Base-by-base conservation (phyloP, 495 filamentous ascomycete species). In the Xylaria grammica region DNA sequence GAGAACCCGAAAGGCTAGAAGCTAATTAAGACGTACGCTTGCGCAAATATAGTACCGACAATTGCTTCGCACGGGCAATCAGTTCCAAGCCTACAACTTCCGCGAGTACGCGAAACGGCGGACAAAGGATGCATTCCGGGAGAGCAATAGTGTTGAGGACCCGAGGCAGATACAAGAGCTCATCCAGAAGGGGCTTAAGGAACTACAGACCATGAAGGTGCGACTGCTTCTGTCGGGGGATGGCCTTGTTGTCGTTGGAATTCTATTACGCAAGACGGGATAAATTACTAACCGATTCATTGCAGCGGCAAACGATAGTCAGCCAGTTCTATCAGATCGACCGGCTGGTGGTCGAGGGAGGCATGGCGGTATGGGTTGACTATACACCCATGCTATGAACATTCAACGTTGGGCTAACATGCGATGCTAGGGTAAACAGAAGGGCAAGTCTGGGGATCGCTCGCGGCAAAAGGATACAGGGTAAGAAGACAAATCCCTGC, bases 31-130 rank as follows among this genome's bases (percentile, higher is more conserved):
- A 2, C 22, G 45, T 29, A 34, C 34, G 22, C 49, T 54, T 36
- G 48, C 19, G 49, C 48, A 44, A 46, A 38, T 48, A 26, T 38
- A 97, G 93, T 97, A 96, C 80, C 94, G 96, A 50, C 94, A 94
- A 65, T 84, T 99, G 65, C 82, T 97, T 68, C 91, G 95, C 34
- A 90, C 94, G 77, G 88, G 91, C 19, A 84, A 86, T 54, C 91
- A 96, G 68, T 99, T 98, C 77, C 87, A 93, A 56, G 84, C 89
- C 65, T 99, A 97, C 84, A 98, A 97, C 77, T 99, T 97, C 84
- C 87, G 95, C 74, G 94, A 98, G 70, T 99, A 97, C 79, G 94
- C 96, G 30, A 91, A 86, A 74, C 88, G 96, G 62, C 86, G 95
- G 72, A 94, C 95, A 69, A 82, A 81, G 70, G 95, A 97, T 81